A percentile compares a stretch with the other conserved stretches of the same genome.
Conservation (phyloP, 345 rosid species). For the Heritiera fomes region DNA sequence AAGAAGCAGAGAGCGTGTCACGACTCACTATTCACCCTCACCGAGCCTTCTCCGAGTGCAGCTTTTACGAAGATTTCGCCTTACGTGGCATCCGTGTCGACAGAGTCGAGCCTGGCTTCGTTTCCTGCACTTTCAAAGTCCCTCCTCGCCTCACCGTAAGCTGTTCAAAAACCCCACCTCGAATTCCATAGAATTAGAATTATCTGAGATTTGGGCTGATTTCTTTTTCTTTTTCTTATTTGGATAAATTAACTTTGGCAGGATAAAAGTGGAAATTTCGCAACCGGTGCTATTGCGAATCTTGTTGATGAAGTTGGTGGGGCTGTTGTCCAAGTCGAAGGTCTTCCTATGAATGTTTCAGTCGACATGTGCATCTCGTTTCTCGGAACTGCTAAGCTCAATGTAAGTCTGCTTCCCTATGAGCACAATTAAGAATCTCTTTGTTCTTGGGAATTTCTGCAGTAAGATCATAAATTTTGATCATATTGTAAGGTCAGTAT, state of each 20-base stretch:
- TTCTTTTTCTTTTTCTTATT: not conserved
- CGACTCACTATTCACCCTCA: conserved; percentile 47
- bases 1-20: conserved; percentile 46
- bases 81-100: conserved; percentile 74
- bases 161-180: conserved; percentile 4
- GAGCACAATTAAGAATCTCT: not conserved
- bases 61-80: conserved; percentile 67
- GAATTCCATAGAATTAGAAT: not conserved
- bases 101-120: conserved; percentile 66
- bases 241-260: conserved; percentile 33
- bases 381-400: conserved; percentile 61
- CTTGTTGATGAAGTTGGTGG: conserved; percentile 92
- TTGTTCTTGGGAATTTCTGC: not conserved
- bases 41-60: conserved; percentile 36
- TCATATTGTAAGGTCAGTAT: too few relatives aligned
- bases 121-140: conserved; percentile 74
- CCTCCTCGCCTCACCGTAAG: conserved; percentile 88
- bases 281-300: conserved; percentile 77
- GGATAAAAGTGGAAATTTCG: conserved; percentile 75
- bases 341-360: conserved; percentile 69
- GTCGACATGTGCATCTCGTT: conserved; percentile 88
- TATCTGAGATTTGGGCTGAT: not conserved
- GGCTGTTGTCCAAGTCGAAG: conserved; percentile 56
- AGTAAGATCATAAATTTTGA: too few relatives aligned
- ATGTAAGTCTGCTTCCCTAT: conserved; percentile 39